These are phyloP conservation scores for Nevesoporus exiguus DNA, from an alignment of 768 basidiomycete genomes.

Conservation along the genomic window DNA sequence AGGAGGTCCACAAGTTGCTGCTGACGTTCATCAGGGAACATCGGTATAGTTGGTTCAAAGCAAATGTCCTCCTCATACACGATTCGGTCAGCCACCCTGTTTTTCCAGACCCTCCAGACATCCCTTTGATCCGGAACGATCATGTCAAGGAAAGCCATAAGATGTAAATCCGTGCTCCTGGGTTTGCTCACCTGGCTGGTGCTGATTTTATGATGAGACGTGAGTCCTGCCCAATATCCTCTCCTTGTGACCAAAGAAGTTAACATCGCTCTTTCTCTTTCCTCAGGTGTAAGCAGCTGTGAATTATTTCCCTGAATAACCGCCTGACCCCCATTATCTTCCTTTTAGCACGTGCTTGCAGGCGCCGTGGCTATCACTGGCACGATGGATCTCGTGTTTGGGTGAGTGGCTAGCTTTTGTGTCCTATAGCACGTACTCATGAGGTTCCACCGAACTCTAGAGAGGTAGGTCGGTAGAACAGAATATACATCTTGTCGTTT, in stretches of 20 bases:
- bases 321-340: slow-evolving; percentile 15
- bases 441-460: slow-evolving; percentile 1
- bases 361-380: slow-evolving; percentile 97
- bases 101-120: not conserved
- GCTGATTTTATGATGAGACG: slow-evolving; percentile 98
- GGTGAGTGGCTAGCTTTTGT: slow-evolving; percentile 48
- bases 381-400: slow-evolving; percentile 97
- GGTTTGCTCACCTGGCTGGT: slow-evolving; percentile 93
- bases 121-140: not conserved
- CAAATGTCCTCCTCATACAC: not conserved
- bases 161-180: slow-evolving; percentile 95
- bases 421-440: not conserved
- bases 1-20: not conserved
- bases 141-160: slow-evolving; percentile 54
- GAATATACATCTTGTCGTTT: slow-evolving; percentile 5
- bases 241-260: not conserved
- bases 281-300: slow-evolving; percentile 35
- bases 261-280: slow-evolving; percentile 1
- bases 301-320: not conserved
- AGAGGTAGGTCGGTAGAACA: slow-evolving; percentile 32
- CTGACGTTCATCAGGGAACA: not conserved
- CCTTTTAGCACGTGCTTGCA: slow-evolving; percentile 79
- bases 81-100: slow-evolving; percentile 1
- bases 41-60: not conserved
- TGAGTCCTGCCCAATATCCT: slow-evolving; percentile 36